A percentile compares a stretch with the other conserved stretches of the same genome.
Evolutionary conservation across 805 yeast genomes (phyloP).

Genomic region (Candida palmyrensis): DNA sequence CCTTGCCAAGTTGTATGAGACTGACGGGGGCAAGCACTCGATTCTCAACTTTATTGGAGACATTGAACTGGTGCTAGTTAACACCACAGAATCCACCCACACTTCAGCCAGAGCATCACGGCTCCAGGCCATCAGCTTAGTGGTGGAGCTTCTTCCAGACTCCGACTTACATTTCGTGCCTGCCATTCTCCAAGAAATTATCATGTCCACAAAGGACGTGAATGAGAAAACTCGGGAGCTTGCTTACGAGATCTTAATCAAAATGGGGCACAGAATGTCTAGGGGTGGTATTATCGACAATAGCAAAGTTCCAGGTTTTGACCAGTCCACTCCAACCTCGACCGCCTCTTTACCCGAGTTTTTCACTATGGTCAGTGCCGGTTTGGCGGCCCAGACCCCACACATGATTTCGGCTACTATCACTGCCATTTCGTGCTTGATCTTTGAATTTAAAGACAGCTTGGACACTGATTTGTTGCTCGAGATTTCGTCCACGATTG

Average conservation of each 20-base stretch:
- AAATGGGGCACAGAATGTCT: constrained; percentile 76
- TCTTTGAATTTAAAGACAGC: constrained; percentile 76
- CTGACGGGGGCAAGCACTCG: constrained; percentile 57
- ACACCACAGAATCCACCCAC: constrained; percentile 53
- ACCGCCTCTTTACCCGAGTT: constrained; percentile 72
- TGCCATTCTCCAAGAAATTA: constrained; percentile 77
- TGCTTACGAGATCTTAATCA: constrained; percentile 69
- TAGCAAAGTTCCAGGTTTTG: constrained; percentile 63
- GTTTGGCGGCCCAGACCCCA: constrained; percentile 88
- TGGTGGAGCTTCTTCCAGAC: constrained; percentile 60
- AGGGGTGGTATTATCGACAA: constrained; percentile 65
- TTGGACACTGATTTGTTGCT: constrained; percentile 55
- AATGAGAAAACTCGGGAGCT: constrained; percentile 87
- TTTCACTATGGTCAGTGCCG: constrained; percentile 93
- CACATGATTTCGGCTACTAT: constrained; percentile 95
- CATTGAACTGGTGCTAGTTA: constrained; percentile 55
- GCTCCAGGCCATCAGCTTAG: constrained; percentile 56
- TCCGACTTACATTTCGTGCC: constrained; percentile 75
- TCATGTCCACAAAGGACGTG: constrained; percentile 83
- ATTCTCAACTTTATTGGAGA: constrained; percentile 48
- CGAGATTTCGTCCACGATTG: constrained; percentile 83
- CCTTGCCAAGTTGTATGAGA: constrained; percentile 63
- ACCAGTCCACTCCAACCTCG: constrained; percentile 53
- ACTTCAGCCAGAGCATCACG: constrained; percentile 80
- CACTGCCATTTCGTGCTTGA: constrained; percentile 80